Evolutionary conservation across 306 rosid genomes (phyloP), one percentile per base, ranked within the genome.

Genomic region (Lotus japonicus): DNA sequence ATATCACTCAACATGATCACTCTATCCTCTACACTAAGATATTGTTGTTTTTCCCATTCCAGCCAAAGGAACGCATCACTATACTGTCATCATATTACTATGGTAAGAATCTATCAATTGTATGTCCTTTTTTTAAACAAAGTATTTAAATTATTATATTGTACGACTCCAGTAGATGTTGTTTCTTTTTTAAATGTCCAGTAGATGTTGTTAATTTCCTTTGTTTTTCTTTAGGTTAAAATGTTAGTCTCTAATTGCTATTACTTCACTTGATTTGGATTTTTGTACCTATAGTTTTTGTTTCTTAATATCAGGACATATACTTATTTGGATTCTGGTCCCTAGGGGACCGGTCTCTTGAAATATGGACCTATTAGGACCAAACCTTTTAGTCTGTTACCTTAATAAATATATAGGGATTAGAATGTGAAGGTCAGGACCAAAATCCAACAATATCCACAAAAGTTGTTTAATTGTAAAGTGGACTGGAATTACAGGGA

Each of bases 71-170:
- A 36, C 96, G 91, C 64, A 88, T 92, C 72, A 80, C 97, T 18
- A 90, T 90, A 80, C 79, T 86, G 70, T 94, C 99, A 53, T 84
- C 97, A 0, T 90, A 90, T 71, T 90, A 90, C 81, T 94, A 90
- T 26, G 99, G 97, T 94, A 81, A 83, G 92, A 71, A 65, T 68
- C 77, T 42, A 62, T 39, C 53, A 73, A 61, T 42, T 14, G 5
- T 15, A 9, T 13, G 36, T 31, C 7, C 36, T 31, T 31, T n/a
- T 26, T 26, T 26, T 26, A 26, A 26, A 26, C 33, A 26, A 26
- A 26, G 36, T 31, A 31, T 31, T 31, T 5, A 31, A 5, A 31
- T 31, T 31, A 31, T 31, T 31, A 31, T 31, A 0, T 31, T 31
- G 36, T 31, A 31, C 0, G 36, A 1, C 36, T 31, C 36, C 36